Conservation (phyloP, 2,329 filamentous ascomycete genomes). For the Trematosphaeria pertusa region DNA sequence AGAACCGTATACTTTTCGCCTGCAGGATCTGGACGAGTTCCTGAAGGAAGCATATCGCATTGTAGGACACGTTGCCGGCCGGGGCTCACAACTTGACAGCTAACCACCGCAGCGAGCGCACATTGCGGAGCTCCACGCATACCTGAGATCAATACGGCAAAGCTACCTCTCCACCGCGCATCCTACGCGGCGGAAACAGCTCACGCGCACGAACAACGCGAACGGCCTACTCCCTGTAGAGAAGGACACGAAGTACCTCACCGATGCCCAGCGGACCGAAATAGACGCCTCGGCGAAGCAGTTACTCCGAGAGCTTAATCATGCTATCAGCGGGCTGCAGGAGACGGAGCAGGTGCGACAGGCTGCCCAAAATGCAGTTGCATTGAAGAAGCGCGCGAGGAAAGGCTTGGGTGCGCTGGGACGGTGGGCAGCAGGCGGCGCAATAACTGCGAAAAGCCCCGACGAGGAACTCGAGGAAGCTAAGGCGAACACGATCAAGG, state of each 20-base stretch:
- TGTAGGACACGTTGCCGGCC: slow-evolving; percentile 59
- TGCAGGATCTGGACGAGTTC: slow-evolving; percentile 75
- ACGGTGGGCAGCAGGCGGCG: slow-evolving; percentile 68
- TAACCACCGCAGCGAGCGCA: slow-evolving; percentile 72
- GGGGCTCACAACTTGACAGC: slow-evolving; percentile 24
- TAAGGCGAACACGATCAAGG: slow-evolving; percentile 68
- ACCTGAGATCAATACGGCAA: slow-evolving; percentile 83
- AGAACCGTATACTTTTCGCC: slow-evolving; percentile 50
- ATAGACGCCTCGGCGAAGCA: slow-evolving; percentile 88
- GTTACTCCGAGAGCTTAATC: slow-evolving; percentile 83
- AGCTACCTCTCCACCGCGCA: slow-evolving; percentile 87
- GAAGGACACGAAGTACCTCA: slow-evolving; percentile 66
- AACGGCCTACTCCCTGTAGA: slow-evolving; percentile 45
- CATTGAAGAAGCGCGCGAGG: slow-evolving; percentile 72
- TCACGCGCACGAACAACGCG: slow-evolving; percentile 45
- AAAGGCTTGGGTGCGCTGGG: slow-evolving; percentile 70
- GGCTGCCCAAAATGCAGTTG: slow-evolving; percentile 73
- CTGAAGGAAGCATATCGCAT: slow-evolving; percentile 94
- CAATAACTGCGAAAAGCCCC: slow-evolving; percentile 59
- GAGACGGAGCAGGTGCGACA: slow-evolving; percentile 84
- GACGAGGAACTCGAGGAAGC: slow-evolving; percentile 79
- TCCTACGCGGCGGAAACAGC: slow-evolving; percentile 62
- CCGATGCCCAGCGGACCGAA: slow-evolving; percentile 81
- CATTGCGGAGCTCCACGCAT: slow-evolving; percentile 78
- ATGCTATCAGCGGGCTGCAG: slow-evolving; percentile 78